Base-by-base conservation (phyloP, 345 rosid species). In the Bruguiera parviflora region DNA sequence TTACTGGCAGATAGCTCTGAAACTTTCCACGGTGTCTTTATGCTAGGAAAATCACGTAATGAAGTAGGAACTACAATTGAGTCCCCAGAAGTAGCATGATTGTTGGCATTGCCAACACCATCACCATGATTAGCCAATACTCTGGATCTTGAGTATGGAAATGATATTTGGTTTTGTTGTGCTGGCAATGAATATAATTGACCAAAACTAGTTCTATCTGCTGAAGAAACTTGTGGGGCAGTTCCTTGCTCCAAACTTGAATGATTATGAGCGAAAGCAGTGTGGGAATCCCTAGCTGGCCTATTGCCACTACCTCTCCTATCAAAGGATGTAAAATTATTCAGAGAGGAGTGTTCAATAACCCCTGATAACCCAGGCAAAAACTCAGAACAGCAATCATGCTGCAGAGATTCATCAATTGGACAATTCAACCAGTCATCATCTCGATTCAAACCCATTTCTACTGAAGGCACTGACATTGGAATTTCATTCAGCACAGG, bases 361-460 rank as follows among this genome's bases (percentile, higher is more conserved):
- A 89, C 83, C 20, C 88, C 96, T 20, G 92, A 83, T 22, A 86
- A 73, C 53, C 86, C 94, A 37, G 80, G 67, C 62, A 87, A 80
- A 76, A 87, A 83, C 68, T 86, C 87, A 28, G 89, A 75, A 63
- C 89, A 76, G 66, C 81, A 89, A 69, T 80, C 89, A 46, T 67
- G 64, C 46, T 74, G 80, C 55, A 80, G 64, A 71, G 86, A 68
- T 53, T 76, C 84, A 65, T 76, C 85, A 8, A 85, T 53, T 5
- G 88, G 81, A 80, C 80, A 85, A 76, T 78, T 73, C 79, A 88
- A 63, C 97, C 96, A 89, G 56, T 89, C 86, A 74, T 90, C 89
- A 47, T 85, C 92, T 76, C 81, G 89, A 81, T 75, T 78, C 81
- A 83, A 67, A 61, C 83, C 73, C 33, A 85, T 74, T 78, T 80